phyloP scores from a whole-genome alignment of 108 stramenopile species.

The Cyclotella baltica region DNA sequence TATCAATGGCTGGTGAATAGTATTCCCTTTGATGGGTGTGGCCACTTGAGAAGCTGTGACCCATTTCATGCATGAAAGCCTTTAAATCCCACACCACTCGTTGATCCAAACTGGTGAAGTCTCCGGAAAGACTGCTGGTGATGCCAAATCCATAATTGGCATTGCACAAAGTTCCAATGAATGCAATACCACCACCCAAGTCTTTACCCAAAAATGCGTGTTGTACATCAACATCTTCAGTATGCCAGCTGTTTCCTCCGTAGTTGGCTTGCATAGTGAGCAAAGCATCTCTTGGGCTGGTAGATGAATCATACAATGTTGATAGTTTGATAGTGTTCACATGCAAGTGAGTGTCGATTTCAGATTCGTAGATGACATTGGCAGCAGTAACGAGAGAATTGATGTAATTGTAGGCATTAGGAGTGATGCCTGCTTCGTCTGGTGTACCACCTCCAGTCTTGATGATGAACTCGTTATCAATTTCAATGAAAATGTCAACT shows the following conservation, averaged over 20 bases:
- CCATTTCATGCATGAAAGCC: constrained; percentile 40
- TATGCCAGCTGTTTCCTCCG: constrained; percentile 27
- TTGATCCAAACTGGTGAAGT: constrained; percentile 2
- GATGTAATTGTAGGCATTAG: constrained; percentile 28
- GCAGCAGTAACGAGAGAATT: constrained; percentile 38
- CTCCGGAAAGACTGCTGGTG: constrained; percentile 21
- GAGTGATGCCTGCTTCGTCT: neutral
- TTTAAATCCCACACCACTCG: constrained; percentile 31
- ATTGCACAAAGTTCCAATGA: constrained; percentile 40
- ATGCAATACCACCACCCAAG: constrained; percentile 40
- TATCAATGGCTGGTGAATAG: constrained; percentile 8
- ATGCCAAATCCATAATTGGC: constrained; percentile 33
- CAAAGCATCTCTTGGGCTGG: constrained; percentile 18
- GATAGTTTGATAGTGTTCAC: constrained; percentile 28
- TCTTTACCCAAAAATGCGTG: constrained; percentile 33
- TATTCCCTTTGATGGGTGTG: constrained; percentile 5
- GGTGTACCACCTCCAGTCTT: constrained; percentile 23
- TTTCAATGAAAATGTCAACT: constrained; percentile 39
- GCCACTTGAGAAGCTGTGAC: constrained; percentile 6
- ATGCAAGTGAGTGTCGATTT: constrained; percentile 44
- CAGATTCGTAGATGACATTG: constrained; percentile 44
- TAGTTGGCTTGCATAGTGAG: constrained; percentile 12
- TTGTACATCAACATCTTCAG: constrained; percentile 26
- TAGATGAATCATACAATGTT: constrained; percentile 17
- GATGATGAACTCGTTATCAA: constrained; percentile 23